Base-by-base conservation (phyloP, 306 rosid genomes). In the Sechiopsis laciniata region DNA sequence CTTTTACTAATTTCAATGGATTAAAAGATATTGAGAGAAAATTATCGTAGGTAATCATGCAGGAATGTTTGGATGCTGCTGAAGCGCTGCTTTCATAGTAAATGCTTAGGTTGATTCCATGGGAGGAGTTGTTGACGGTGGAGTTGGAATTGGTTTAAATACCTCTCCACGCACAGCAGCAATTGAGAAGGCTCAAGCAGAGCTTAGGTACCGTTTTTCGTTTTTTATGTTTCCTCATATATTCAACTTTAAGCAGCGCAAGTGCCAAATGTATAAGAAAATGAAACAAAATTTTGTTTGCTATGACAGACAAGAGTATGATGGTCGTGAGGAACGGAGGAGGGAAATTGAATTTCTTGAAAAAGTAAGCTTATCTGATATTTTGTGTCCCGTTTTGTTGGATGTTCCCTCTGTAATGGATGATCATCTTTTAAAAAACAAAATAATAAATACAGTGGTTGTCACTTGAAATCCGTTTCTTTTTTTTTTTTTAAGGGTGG, bases 71-170 rank as follows among this genome's bases (percentile, higher is more conserved):
- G 96, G 93, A 91, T 89, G 84, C 80, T 82, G 85, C 80, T 80
- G 88, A 74, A 92, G 85, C 57, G 83, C 95, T 85, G 87, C 85
- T 81, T 79, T 88, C 89, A 80, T 85, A 78, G 99, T 95, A 95
- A 95, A 95, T 95, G 97, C 97, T 88, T 97, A 95, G 94, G 97
- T 89, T 83, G 99, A 91, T 95, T 95, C 97, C 89, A 95, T 95
- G 99, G 99, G 97, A 84, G 99, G 99, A 82, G 99, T 95, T 83
- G 85, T 91, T 87, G 99, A 95, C 52, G 89, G 96, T 29, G 97
- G 97, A 88, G 89, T 88, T 84, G 95, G 95, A 75, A 81, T 85
- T 83, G 96, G 97, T 78, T 83, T 91, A 89, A 89, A 95, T 80
- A 81, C 97, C 89, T 95, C 99, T 88, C 99, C 89, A 42, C 85